Conservation (phyloP, 495 filamentous ascomycete species). For the Hypoxylon fragiforme region DNA sequence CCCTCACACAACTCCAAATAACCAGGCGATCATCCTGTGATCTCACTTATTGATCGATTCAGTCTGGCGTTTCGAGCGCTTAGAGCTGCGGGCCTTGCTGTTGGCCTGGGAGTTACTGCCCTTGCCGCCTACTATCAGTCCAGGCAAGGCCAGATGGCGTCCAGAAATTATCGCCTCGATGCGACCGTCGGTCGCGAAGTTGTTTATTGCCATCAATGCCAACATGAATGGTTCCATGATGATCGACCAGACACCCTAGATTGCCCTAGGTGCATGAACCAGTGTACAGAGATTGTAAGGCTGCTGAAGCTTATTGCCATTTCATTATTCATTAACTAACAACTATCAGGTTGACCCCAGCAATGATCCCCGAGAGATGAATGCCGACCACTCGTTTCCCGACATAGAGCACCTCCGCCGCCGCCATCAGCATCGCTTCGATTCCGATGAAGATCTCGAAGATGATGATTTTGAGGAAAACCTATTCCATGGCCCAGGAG, state of each 20-base stretch:
- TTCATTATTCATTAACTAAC: constrained; percentile 3
- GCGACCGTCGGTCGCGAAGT: constrained; percentile 59
- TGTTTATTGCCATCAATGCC: constrained; percentile 81
- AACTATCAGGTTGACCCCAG: constrained; percentile 40
- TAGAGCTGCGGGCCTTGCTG: constrained; percentile 50
- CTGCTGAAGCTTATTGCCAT: not conserved
- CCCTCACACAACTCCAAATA: too few species aligned
- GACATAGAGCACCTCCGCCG: constrained; percentile 37
- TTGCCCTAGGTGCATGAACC: constrained; percentile 78
- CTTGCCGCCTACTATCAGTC: constrained; percentile 49
- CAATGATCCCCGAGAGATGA: constrained; percentile 44
- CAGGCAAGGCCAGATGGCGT: constrained; percentile 39
- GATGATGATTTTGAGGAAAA: constrained; percentile 56
- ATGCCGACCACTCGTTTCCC: constrained; percentile 43
- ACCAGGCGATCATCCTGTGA: too few species aligned
- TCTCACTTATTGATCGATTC: constrained; percentile 11
- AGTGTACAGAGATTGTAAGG: constrained; percentile 83
- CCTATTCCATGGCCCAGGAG: constrained; percentile 48
- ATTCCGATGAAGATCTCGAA: constrained; percentile 48
- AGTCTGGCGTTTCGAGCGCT: constrained; percentile 54
- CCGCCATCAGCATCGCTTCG: constrained; percentile 43
- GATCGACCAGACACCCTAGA: constrained; percentile 57
- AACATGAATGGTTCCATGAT: constrained; percentile 75
- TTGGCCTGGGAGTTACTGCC: constrained; percentile 54
- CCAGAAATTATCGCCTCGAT: constrained; percentile 48